Base-by-base conservation (phyloP, 805 yeast species). In the Jamesozyma lodderae region DNA sequence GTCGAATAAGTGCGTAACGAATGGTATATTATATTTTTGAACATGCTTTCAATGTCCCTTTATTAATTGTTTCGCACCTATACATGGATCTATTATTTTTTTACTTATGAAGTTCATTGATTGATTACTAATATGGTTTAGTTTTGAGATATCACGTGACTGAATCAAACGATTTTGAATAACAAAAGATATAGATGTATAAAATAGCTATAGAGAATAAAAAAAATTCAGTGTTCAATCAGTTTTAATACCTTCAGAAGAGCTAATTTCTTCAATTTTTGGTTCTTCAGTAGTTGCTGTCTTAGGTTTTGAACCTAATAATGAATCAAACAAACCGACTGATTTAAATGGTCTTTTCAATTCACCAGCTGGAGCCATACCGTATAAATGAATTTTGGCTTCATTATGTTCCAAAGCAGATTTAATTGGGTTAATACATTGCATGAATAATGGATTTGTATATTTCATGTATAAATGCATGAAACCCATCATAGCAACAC, bases 391-490 rank as follows among this genome's bases (percentile, higher is more conserved):
- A 64, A 92, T 84, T 70, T 85, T 79, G 53, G 88, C 94, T 50
- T 86, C 78, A 68, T 87, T 87, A 56, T 84, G 69, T 68, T 92
- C 97, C 44, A 86, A 67, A 33, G 94, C 95, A 51, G 81, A 68
- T 75, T 92, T 90, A 55, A 92, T 69, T 38, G 96, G 90, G 39
- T 92, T 75, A 51, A 92, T 74, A 48, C 87, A 78, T 70, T 90
- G 97, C 87, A 90, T 82, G 52, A 92, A 77, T 59, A 90, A 74
- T 41, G 98, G 98, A 68, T 92, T 87, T 63, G 96, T 87, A 74
- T 85, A 90, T 68, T 87, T 84, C 94, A 92, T 79, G 78, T 90
- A 90, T 48, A 90, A 57, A 66, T 90, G 98, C 96, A 92, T 88
- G 79, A 90, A 83, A 20, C 81, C 95, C 87, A 92, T 87, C 95